Conservation (phyloP, 1,139 yeast species). For the Pichia sp. region DNA sequence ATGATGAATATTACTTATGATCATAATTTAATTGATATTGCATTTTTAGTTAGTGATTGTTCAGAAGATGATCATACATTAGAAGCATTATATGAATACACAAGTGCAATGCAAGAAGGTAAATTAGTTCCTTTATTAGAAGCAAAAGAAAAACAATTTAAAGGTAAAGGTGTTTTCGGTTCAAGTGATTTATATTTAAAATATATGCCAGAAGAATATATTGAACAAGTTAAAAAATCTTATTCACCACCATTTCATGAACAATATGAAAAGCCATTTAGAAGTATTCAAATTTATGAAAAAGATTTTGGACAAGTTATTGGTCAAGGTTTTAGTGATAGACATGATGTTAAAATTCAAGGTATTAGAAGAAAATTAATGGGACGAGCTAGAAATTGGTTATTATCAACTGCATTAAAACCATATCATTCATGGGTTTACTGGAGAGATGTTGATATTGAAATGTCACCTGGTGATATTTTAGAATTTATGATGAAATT, state of each 20-base stretch:
- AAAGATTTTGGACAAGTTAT: constrained; percentile 82
- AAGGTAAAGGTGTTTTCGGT: constrained; percentile 37
- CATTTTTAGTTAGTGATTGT: constrained; percentile 81
- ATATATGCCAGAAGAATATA: constrained; percentile 65
- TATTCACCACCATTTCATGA: constrained; percentile 59
- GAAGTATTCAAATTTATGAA: constrained; percentile 67
- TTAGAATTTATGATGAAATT: constrained; percentile 73
- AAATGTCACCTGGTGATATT: constrained; percentile 72
- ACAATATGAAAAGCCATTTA: constrained; percentile 64
- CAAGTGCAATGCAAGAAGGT: constrained; percentile 66
- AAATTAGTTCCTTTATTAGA: constrained; percentile 49
- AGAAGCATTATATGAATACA: constrained; percentile 58
- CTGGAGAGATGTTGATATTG: constrained; percentile 92
- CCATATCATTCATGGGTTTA: constrained; percentile 92
- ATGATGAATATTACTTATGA: constrained; percentile 82
- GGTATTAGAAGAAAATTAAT: constrained; percentile 80
- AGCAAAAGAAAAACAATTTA: constrained; percentile 27
- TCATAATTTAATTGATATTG: constrained; percentile 74
- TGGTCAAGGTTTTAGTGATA: constrained; percentile 84
- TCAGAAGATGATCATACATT: constrained; percentile 69
- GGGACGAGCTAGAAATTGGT: constrained; percentile 91
- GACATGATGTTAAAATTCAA: constrained; percentile 87
- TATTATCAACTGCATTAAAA: constrained; percentile 65
- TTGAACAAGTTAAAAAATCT: constrained; percentile 49
- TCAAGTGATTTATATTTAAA: constrained; percentile 56